Percentiles rank a stretch among this genome's conserved stretches.
phyloP scores from a whole-genome alignment of 768 basidiomycete genomes.

The Trametes punicea region DNA sequence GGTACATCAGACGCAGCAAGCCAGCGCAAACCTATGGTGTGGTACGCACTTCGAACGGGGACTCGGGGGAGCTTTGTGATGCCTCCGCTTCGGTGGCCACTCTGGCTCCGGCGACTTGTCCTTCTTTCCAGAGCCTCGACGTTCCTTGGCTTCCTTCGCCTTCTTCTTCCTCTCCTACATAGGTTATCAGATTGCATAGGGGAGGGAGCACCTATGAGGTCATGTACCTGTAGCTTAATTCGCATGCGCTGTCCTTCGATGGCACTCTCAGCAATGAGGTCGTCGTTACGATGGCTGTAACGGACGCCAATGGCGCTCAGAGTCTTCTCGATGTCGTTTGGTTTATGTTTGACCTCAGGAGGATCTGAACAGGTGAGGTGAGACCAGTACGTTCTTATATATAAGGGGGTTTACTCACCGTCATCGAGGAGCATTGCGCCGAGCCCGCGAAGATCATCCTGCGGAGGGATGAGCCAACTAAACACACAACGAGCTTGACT shows the following conservation, averaged over 20 bases:
- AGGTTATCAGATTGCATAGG: too few species aligned
- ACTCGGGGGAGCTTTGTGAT: constrained; percentile 47
- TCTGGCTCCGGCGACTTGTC: constrained; percentile 36
- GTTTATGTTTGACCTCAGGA: constrained; percentile 33
- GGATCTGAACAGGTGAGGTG: constrained; percentile 28
- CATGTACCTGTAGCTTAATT: constrained; percentile 46
- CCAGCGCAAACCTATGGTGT: neutral
- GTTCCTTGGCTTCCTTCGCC: constrained; percentile 19
- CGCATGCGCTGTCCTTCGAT: constrained; percentile 65
- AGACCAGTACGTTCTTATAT: neutral
- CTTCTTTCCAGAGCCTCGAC: constrained; percentile 14
- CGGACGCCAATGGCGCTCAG: constrained; percentile 59
- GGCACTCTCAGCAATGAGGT: constrained; percentile 61
- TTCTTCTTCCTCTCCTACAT: constrained; percentile 25
- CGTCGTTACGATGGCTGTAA: constrained; percentile 75
- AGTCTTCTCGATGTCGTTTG: constrained; percentile 51
- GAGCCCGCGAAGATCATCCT: constrained; percentile 59
- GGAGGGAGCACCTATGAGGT: neutral
- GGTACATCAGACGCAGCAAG: neutral
- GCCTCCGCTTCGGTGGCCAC: constrained; percentile 66
- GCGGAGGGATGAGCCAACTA: neutral
- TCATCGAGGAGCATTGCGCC: constrained; percentile 71
- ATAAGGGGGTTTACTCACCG: constrained; percentile 36
- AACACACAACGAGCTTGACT: too few species aligned
- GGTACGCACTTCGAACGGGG: constrained; percentile 48